Evolutionary conservation across 768 basidiomycete genomes (phyloP).

Genomic region (Phanerodontia chrysosporium): DNA sequence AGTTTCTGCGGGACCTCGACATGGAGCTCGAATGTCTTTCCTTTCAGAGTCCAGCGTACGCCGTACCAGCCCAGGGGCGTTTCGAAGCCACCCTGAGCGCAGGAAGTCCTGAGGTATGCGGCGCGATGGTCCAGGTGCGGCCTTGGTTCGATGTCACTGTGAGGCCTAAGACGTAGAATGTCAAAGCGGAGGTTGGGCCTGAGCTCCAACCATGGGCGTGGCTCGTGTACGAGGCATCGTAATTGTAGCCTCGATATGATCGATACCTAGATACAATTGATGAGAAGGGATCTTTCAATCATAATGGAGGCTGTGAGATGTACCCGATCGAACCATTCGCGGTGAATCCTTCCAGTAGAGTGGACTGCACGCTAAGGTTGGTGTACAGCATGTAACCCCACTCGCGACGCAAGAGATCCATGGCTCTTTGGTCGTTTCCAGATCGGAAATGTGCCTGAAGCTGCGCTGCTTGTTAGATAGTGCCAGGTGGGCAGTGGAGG

Average conservation of each 20-base stretch:
- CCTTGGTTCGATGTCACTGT: slow-evolving; percentile 45
- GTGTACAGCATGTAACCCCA: slow-evolving; percentile 63
- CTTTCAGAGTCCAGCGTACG: slow-evolving; percentile 36
- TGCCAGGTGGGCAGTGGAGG: too few relatives aligned
- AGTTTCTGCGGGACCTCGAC: slow-evolving; percentile 30
- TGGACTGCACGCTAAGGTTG: slow-evolving; percentile 50
- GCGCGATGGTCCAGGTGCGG: slow-evolving; percentile 42
- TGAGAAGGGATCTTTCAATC: too few relatives aligned
- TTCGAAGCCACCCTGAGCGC: slow-evolving; percentile 48
- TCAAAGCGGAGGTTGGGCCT: slow-evolving; percentile 53
- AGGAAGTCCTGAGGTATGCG: slow-evolving; percentile 39
- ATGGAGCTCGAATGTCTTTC: slow-evolving; percentile 18
- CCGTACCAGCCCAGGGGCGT: slow-evolving; percentile 50
- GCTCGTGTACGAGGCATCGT: slow-evolving; percentile 55
- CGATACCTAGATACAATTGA: slow-evolving; percentile 46
- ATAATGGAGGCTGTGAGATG: too few relatives aligned
- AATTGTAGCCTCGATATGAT: slow-evolving; percentile 48
- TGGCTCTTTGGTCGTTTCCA: slow-evolving; percentile 45
- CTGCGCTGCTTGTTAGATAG: slow-evolving; percentile 23
- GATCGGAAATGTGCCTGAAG: slow-evolving; percentile 55
- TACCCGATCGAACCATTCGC: slow-evolving; percentile 53
- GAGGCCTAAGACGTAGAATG: slow-evolving; percentile 54
- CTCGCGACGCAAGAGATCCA: slow-evolving; percentile 48
- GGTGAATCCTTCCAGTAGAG: slow-evolving; percentile 55
- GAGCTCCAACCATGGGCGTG: slow-evolving; percentile 59